Evolutionary conservation across 2,329 filamentous ascomycete species (phyloP), one percentile per base, ranked within the genome.

Genomic region (Aspergillus costaricaensis): DNA sequence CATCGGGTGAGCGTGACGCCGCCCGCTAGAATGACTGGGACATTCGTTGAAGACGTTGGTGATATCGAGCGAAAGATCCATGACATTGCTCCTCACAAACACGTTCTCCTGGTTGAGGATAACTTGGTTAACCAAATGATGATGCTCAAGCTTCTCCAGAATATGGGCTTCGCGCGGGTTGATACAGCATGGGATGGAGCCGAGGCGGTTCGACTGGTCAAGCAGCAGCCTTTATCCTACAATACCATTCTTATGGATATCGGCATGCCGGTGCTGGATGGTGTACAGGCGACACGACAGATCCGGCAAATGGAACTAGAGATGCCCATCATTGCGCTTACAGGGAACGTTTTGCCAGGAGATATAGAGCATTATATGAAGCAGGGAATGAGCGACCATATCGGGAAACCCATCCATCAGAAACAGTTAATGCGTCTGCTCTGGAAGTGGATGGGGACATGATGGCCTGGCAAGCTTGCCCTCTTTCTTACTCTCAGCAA

Each of bases 381-480:
- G 4, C 80, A 79, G 53, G 84, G 84, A 0, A 84, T 86, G 83
- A 80, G 82, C 44, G 83, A 81, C 44, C 86, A 85, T 62, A 74
- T 86, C 12, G 74, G 83, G 2, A 86, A 86, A 64, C 84, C 83
- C 0, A 78, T 85, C 10, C 79, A 83, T 64, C 77, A 80, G n/a
- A 78, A 79, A 53, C 72, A 79, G 7, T 64, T 85, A 47, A 73
- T 82, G 25, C 75, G 76, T 23, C 69, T 81, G 58, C 63, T 85
- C 36, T 72, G 74, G 68, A 74, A 73, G 61, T 77, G 75, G 74
- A 69, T 74, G 17, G 73, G 70, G 14, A 56, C 58, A 8, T 61
- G 59, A 61, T 21, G n/a, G 8, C 25, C 23, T 30, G 3, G 9
- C 27, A 14, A 47, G 4, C 4, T 14, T 12, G 9, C 25, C 27